Evolutionary conservation across 768 basidiomycete species (phyloP).

Genomic region (Mycena maculata): DNA sequence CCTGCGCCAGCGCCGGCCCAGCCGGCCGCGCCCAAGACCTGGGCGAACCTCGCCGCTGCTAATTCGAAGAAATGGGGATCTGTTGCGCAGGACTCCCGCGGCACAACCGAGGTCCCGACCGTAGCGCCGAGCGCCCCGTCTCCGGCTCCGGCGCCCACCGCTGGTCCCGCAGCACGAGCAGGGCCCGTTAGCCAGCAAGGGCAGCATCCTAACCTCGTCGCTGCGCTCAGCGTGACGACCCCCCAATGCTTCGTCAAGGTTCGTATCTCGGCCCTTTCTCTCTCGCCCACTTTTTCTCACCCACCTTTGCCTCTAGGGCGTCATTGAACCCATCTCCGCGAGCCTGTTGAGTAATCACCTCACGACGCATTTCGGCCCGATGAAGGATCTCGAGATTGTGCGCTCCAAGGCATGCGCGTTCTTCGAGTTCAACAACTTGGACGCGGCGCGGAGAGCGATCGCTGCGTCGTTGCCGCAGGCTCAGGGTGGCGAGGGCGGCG

Average conservation of each 20-base stretch:
- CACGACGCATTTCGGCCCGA: conserved; percentile 74
- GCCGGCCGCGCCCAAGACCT: conserved; percentile 77
- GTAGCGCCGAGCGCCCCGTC: conserved; percentile 20
- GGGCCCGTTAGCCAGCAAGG: conserved; percentile 38
- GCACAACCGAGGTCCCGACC: conserved; percentile 70
- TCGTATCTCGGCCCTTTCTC: conserved; percentile 29
- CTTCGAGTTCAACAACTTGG: conserved; percentile 85
- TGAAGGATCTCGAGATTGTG: conserved; percentile 92
- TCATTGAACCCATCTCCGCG: conserved; percentile 73
- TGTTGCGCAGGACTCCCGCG: conserved; percentile 82
- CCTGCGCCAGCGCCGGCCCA: conserved; percentile 50
- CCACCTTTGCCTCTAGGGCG: conserved; percentile 59
- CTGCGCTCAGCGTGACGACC: conserved; percentile 73
- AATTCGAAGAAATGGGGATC: conserved; percentile 88
- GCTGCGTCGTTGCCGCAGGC: conserved; percentile 68
- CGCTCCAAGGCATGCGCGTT: conserved; percentile 93
- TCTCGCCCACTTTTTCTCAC: conserved; percentile 17
- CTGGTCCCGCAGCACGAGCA: conserved; percentile 47
- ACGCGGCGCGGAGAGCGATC: conserved; percentile 89
- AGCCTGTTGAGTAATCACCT: conserved; percentile 62
- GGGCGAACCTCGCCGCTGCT: conserved; percentile 92
- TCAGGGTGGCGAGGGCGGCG: conserved; percentile 91
- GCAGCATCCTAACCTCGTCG: conserved; percentile 60
- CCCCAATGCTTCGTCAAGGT: conserved; percentile 95
- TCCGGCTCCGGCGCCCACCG: conserved; percentile 42